Base-by-base conservation (phyloP, 352 stramenopile species). In the Pythium myriotylum region DNA sequence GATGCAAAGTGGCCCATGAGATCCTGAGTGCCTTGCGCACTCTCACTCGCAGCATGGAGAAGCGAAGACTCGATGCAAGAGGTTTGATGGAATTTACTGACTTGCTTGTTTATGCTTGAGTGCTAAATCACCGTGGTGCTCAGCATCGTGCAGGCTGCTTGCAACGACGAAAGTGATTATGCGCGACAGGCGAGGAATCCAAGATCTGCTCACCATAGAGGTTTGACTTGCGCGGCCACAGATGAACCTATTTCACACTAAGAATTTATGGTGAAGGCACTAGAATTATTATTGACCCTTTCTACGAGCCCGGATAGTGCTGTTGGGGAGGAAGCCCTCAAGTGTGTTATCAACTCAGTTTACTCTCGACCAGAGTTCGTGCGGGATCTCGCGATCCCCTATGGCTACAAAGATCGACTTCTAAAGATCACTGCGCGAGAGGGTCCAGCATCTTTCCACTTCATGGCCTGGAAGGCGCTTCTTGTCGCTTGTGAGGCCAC, bases 301-400 rank as follows among this genome's bases (percentile, higher is more conserved):
- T 67, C 67, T 46, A 69, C 74, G 43, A 14, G 17, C 35, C 7
- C 55, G 13, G 64, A 71, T 9, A 69, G 65, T 57, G 35, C 40
- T 3, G 55, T 74, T 4, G 68, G 59, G 7, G 79, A 86, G 67
- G 81, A 87, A 68, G 70, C 76, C 24, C 55, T 91, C 48, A 91
- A 87, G 59, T 91, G 81, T 66, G 64, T 73, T 42, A 80, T 91
- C 52, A 91, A 91, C 48, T 86, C 72, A 22, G 68, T 89, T 9
- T 87, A 84, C 57, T 80, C 65, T 24, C 68, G 81, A 7, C 77
- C 76, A 6, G 74, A 84, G 6, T 91, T 91, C 43, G 70, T 89
- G 22, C 54, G 51, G 10, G 59, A 75, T 45, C 51, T 57, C 33
- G 57, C 77, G 23, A 26, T 83, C 10, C 10, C 54, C 2, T 59